These are phyloP conservation scores for Populus nigra DNA, from an alignment of 345 rosid species.

Conservation along the genomic window DNA sequence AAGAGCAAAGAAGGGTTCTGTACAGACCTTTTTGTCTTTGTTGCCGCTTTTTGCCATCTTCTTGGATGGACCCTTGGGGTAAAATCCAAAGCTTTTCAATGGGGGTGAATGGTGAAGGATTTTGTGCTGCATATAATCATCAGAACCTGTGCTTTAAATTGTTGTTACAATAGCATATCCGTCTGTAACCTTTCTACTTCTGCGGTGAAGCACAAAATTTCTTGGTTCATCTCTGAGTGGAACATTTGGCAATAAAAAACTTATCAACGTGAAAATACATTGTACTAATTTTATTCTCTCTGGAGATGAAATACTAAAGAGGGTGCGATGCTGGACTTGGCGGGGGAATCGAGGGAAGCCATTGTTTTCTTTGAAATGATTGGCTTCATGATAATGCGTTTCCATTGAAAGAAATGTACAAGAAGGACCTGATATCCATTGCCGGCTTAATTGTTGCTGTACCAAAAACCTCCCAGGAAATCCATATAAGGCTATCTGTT, in stretches of 20 bases:
- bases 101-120: neutral
- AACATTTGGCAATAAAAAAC: neutral
- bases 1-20: neutral
- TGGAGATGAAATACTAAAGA: no score
- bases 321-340: no score
- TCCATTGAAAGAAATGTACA: no score
- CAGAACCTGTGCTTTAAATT: neutral
- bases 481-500: neutral
- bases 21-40: neutral
- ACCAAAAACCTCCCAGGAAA: neutral
- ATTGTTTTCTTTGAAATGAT: no score
- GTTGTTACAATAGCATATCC: neutral
- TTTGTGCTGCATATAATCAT: slow-evolving; percentile 10
- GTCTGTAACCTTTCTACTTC: neutral
- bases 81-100: neutral
- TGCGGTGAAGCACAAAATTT: neutral
- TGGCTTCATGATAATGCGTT: no score
- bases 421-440: no score
- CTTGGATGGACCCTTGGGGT: neutral
- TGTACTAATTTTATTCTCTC: neutral
- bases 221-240: neutral
- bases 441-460: neutral
- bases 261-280: neutral
- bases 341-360: no score
- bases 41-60: neutral